Base-by-base conservation (phyloP, 805 yeast species). In the Grigorovia transvaalensis region DNA sequence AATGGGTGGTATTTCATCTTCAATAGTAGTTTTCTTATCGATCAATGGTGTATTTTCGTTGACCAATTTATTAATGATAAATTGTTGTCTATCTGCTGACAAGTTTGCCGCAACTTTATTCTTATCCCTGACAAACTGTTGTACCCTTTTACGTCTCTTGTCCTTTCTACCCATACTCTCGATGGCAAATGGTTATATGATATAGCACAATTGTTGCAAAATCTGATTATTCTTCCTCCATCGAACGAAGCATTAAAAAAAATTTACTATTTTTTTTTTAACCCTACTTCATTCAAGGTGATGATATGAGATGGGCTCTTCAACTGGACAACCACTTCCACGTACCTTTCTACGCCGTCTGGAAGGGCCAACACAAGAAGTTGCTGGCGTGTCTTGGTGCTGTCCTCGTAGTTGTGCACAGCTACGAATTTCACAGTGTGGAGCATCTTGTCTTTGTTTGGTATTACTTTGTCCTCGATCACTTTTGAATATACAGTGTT, bases 81-180 rank as follows among this genome's bases (percentile, higher is more conserved):
- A 9, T 44, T 44, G 8, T 9, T 38, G 42, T n/a, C 42, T 38
- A 38, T 38, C 42, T 8, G 15, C 8, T 3, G 42, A 38, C n/a
- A 38, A 6, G 15, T 38, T 38, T 13, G 42, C 42, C 2, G 42
- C 42, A 3, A 38, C 42, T 29, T 30, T 49, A 27, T 44, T 35
- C 47, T 45, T 49, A 13, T 33, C 45, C 43, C 48, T 45, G 30
- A 54, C 56, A 48, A 56, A 56, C 38, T 50, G 44, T 23, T 56
- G 53, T 30, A 56, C 45, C 41, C 48, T 56, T n/a, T 48, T 51
- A 35, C 59, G 56, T 50, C 54, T 56, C 18, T 51, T 55, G 46
- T 55, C 59, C 50, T 56, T 56, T 50, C 46, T 56, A 19, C 59
- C 58, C 58, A 53, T 53, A 9, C 9, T n/a, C 15, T 15, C 42